These are phyloP conservation scores for Cardamine chenopodiifolia DNA, from an alignment of 345 rosid species.

Conservation along the genomic window DNA sequence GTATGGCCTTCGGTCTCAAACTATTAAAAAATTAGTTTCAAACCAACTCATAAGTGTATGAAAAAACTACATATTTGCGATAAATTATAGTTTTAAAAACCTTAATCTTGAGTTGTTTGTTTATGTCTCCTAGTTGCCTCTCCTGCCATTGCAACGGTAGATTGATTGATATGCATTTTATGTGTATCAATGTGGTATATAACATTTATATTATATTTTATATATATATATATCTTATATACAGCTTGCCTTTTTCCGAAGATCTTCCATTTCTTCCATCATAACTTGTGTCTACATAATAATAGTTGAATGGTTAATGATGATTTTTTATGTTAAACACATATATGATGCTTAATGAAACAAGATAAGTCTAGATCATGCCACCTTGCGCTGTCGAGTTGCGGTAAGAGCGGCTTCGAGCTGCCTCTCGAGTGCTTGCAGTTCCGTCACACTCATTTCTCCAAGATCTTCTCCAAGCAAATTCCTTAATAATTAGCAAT, in stretches of 20 bases:
- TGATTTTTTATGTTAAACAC: not conserved
- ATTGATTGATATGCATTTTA: not conserved
- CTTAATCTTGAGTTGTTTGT: slow-evolving; percentile 83
- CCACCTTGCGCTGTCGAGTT: slow-evolving; percentile 81
- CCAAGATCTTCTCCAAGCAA: slow-evolving; percentile 94
- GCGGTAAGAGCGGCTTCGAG: slow-evolving; percentile 75
- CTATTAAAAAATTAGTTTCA: slow-evolving; percentile 36
- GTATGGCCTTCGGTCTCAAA: slow-evolving; percentile 69
- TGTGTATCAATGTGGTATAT: slow-evolving; percentile 1
- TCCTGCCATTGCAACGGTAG: slow-evolving; percentile 53
- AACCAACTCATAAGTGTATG: not conserved
- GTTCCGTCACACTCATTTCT: slow-evolving; percentile 68
- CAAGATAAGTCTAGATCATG: slow-evolving; percentile 20
- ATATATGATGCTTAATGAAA: slow-evolving; percentile 14
- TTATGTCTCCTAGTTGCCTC: slow-evolving; percentile 83
- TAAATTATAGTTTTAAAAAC: slow-evolving; percentile 35
- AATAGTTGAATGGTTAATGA: slow-evolving; percentile 7
- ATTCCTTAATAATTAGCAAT: slow-evolving; percentile 50
- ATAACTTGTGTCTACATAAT: slow-evolving; percentile 63
- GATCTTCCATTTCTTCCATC: slow-evolving; percentile 85
- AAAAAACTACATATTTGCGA: not conserved
- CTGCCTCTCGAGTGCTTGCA: slow-evolving; percentile 76
- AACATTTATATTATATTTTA: slow-evolving; percentile 3
- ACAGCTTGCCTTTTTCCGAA: slow-evolving; percentile 65
- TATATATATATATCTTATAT: no score